Base-by-base conservation (phyloP, 2,329 filamentous ascomycete species). In the Fusarium sp. region DNA sequence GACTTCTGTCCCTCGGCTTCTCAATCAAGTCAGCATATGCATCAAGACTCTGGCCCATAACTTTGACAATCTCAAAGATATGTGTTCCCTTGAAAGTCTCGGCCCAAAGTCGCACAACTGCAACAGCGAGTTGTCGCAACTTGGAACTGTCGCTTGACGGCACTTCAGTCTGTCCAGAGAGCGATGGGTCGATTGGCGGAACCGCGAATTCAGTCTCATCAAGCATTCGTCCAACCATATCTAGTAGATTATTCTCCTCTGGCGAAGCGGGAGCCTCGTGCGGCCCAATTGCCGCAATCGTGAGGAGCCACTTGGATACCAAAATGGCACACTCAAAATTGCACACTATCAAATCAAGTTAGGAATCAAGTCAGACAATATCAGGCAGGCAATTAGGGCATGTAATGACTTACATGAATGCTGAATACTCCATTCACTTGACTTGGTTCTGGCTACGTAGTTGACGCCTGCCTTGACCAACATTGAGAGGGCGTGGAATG, bases 401-500 rank as follows among this genome's bases (percentile, higher is more conserved):
- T 49, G 20, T 48, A 83, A 52, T 23, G 49, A 83, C 87, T 83
- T 78, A 89, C 87, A 75, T 32, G 88, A 89, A 77, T 90, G 86
- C 67, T 90, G 87, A 75, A 90, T 89, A 74, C 88, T 89, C 88
- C 88, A 90, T 75, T 89, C 86, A 1, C 87, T 81, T 3, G 87
- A 88, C 78, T 90, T 89, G 8, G 87, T 87, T 69, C 87, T 85
- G 44, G 88, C 88, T 50, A 90, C 87, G 71, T 89, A 90, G 71
- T 88, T 89, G 23, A 90, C 88, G 1, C 88, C 88, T 17, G 85
- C 83, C 76, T 90, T 91, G 64, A 91, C 88, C 27, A 91, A 82
- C 82, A 92, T 89, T 6, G 89, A 90, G 38, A 93, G 81, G 1
- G 91, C 90, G 75, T 92, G 91, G 32, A 91, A 88, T 3, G 90